Conservation (phyloP, 2,329 filamentous ascomycete species). For the Beauveria caledonica region DNA sequence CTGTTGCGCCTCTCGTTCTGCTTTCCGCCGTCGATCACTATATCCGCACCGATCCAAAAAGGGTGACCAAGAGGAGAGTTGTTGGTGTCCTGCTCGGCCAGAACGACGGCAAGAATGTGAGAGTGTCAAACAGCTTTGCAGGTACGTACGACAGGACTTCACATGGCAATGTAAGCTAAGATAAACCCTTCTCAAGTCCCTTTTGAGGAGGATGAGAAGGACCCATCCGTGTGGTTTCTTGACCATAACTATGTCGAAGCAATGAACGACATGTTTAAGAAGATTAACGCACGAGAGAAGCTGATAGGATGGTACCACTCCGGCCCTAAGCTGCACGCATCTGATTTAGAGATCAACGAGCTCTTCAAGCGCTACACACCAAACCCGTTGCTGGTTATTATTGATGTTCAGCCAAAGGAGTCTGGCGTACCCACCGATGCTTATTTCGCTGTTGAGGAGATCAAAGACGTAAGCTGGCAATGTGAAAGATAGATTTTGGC, state of each 20-base stretch:
- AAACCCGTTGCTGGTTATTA: slow-evolving; percentile 92
- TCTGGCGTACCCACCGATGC: slow-evolving; percentile 96
- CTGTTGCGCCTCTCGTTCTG: slow-evolving; percentile 93
- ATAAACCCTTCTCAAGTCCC: slow-evolving; percentile 54
- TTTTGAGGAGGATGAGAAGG: slow-evolving; percentile 98
- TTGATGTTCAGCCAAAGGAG: slow-evolving; percentile 97
- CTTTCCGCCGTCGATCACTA: slow-evolving; percentile 98
- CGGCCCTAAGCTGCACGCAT: slow-evolving; percentile 90
- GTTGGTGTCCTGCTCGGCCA: slow-evolving; percentile 92
- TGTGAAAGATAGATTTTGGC: not conserved
- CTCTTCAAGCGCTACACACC: slow-evolving; percentile 98
- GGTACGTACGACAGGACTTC: slow-evolving; percentile 43
- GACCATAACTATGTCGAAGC: slow-evolving; percentile 99
- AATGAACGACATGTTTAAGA: slow-evolving; percentile 99
- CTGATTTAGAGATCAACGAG: slow-evolving; percentile 98
- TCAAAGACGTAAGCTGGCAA: slow-evolving; percentile 74
- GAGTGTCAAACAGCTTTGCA: slow-evolving; percentile 98
- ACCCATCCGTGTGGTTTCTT: slow-evolving; percentile 97
- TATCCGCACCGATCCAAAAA: slow-evolving; percentile 83
- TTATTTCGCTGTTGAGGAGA: slow-evolving; percentile 98
- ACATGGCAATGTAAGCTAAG: slow-evolving; percentile 11
- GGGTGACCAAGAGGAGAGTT: slow-evolving; percentile 67
- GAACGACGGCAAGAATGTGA: slow-evolving; percentile 91
- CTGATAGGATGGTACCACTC: slow-evolving; percentile 99
- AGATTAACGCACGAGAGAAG: slow-evolving; percentile 98